Conservation (phyloP, 768 basidiomycete genomes). For the Termitomyces sp. region DNA sequence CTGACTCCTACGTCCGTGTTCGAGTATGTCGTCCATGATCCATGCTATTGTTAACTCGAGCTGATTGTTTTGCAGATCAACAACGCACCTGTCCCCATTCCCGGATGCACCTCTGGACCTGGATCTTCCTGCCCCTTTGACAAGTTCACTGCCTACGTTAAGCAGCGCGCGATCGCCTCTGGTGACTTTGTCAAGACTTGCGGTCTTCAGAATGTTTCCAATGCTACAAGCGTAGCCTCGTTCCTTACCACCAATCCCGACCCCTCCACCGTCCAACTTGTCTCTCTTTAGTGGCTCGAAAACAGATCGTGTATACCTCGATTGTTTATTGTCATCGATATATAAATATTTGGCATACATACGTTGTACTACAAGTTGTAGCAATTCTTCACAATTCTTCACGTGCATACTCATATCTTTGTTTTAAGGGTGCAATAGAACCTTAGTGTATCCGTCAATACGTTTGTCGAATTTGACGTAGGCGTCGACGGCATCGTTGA, state of each 20-base stretch:
- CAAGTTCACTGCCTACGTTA: slow-evolving; percentile 28
- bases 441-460: slow-evolving; percentile 52
- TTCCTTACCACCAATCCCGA: slow-evolving; percentile 21
- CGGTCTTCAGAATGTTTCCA: slow-evolving; percentile 23
- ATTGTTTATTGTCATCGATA: background rate
- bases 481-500: slow-evolving; percentile 45
- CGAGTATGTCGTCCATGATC: slow-evolving; percentile 20
- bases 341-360: background rate
- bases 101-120: slow-evolving; percentile 36
- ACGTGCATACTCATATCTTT: background rate
- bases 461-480: slow-evolving; percentile 54
- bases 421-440: slow-evolving; percentile 41
- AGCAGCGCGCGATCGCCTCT: slow-evolving; percentile 19
- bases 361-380: too few relatives aligned
- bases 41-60: background rate
- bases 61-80: slow-evolving; percentile 23
- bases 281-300: background rate
- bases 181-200: slow-evolving; percentile 38
- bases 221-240: slow-evolving; percentile 20
- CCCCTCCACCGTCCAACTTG: slow-evolving; percentile 1
- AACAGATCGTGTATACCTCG: too few relatives aligned
- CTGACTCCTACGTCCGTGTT: slow-evolving; percentile 30
- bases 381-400: background rate
- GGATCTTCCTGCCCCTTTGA: slow-evolving; percentile 34
- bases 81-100: slow-evolving; percentile 37